Conservation (phyloP, 352 stramenopile genomes). For the Phytophthora agathidicida region DNA sequence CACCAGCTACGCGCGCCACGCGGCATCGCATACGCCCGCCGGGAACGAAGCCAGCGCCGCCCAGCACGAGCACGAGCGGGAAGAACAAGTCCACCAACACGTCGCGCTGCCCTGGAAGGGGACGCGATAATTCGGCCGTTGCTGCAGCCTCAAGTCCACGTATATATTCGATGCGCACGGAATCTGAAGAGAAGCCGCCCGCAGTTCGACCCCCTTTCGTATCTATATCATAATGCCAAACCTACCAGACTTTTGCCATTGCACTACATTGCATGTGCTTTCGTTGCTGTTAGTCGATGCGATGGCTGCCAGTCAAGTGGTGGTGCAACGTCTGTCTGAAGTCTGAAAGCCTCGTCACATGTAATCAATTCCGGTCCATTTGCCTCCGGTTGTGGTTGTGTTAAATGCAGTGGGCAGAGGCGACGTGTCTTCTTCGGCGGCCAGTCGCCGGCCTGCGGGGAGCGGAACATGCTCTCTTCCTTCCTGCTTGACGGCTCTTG, state of each 20-base stretch:
- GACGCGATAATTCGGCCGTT: constrained; percentile 48
- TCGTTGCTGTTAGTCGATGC: too few species aligned
- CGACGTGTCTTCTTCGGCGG: too few species aligned
- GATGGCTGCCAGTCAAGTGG: not conserved
- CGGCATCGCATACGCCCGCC: constrained; percentile 49
- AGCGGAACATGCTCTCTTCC: too few species aligned
- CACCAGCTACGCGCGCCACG: constrained; percentile 64
- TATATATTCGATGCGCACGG: constrained; percentile 18
- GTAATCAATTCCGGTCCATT: too few species aligned
- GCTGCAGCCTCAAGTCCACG: not conserved
- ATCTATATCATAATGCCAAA: constrained; percentile 15
- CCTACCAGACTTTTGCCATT: too few species aligned
- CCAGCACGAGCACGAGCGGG: constrained; percentile 41
- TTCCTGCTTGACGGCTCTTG: too few species aligned
- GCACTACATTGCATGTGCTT: too few species aligned
- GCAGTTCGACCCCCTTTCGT: constrained; percentile 1
- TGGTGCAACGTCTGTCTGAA: constrained; percentile 2
- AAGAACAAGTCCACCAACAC: constrained; percentile 69
- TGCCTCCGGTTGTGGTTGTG: too few species aligned
- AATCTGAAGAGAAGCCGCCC: not conserved
- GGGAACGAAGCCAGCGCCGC: constrained; percentile 24
- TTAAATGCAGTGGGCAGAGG: too few species aligned
- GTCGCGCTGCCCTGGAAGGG: constrained; percentile 73
- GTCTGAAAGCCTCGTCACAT: constrained; percentile 34
- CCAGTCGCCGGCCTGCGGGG: too few species aligned